Conservation (phyloP, 23 red algal genomes). For the Pyropia yezoensis region DNA sequence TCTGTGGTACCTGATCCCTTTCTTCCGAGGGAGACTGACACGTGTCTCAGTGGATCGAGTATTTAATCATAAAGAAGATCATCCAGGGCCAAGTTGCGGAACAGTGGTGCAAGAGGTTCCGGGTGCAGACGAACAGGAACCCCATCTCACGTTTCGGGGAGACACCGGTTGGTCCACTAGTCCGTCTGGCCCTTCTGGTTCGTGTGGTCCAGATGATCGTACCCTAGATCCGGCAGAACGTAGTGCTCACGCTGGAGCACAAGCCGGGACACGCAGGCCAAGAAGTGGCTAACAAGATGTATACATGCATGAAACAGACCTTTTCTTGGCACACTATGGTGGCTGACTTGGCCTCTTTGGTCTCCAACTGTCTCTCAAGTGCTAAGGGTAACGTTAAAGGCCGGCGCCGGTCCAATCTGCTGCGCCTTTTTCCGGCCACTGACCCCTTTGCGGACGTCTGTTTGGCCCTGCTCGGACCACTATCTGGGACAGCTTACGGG, state of each 20-base stretch:
- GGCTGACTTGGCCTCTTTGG: conserved; percentile 2
- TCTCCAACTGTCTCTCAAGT: neutral
- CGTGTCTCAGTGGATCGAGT: too few species aligned
- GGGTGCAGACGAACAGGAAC: neutral
- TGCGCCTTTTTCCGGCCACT: neutral
- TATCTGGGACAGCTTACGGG: conserved; percentile 2
- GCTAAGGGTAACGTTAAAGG: neutral
- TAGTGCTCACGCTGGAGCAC: neutral
- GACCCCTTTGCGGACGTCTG: neutral
- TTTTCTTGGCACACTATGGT: conserved; percentile 21
- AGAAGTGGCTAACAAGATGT: neutral
- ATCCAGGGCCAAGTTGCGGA: conserved; percentile 4
- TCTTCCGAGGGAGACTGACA: too few species aligned
- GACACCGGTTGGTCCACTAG: neutral
- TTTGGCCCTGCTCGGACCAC: neutral
- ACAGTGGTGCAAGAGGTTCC: neutral
- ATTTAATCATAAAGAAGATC: too few species aligned
- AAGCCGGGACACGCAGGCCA: neutral
- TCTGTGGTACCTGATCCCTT: too few species aligned
- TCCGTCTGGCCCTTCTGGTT: too few species aligned
- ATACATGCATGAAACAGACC: neutral
- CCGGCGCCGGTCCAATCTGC: neutral
- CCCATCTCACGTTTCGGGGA: neutral
- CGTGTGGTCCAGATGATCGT: conserved; percentile 1
- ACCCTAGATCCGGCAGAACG: neutral